Evolutionary conservation across 805 yeast species (phyloP), one percentile per base, ranked within the genome.

Genomic region (Wickerhamomyces bisporus): DNA sequence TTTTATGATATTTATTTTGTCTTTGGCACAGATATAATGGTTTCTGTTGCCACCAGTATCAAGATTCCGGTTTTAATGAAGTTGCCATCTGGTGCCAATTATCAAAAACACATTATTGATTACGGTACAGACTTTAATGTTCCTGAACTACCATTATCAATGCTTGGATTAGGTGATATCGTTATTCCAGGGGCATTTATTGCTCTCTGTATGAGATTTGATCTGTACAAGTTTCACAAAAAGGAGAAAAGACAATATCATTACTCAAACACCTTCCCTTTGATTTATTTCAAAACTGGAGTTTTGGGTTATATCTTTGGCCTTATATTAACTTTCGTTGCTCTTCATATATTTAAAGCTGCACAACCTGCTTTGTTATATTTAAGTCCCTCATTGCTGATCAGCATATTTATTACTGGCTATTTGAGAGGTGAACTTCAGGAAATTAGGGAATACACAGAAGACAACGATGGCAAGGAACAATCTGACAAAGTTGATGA

Each of bases 301-400:
- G 17, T 79, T n/a, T 26, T 65, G 2, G 68, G 75, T 10, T 81
- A 81, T 52, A 38, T 59, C 0, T 5, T 65, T n/a, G 81, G 77
- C 0, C 51, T 81, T 28, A 17, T 55, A 0, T 34, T 50, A 0
- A 74, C 86, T 1, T 57, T 70, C 34, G 47, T 43, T 2, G 72
- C 66, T 3, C 54, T 72, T 35, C 58, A 61, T 24, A 35, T 50
- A 4, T 72, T 49, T 43, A 48, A 66, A 2, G 54, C 50, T 10
- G 86, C 79, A 1, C 88, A 81, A 56, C 88, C 88, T 1, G 87
- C 87, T 1, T 59, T 82, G 43, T 52, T 82, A 15, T 81, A 79
- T 50, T 55, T 81, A 19, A 78, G 78, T 4, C 88, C 88, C 5
- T 49, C 61, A 4, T 32, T 71, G 21, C 25, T 65, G 0, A 8